phyloP scores from a whole-genome alignment of 2,329 filamentous ascomycete genomes.

The Coniochaeta sp. region DNA sequence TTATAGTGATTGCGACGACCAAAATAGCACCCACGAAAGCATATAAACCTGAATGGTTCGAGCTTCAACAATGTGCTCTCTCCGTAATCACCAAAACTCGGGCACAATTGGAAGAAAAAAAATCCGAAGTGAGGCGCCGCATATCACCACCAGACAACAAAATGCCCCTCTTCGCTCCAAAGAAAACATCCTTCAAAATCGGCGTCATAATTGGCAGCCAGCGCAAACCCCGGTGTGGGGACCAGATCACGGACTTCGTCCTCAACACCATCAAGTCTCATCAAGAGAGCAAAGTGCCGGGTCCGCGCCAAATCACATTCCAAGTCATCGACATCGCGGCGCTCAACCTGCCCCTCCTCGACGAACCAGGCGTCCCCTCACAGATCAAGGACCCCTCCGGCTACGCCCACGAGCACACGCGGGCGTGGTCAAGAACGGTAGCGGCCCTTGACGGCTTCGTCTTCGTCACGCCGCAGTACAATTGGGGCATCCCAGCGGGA shows the following conservation, averaged over 20 bases:
- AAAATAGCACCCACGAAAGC: not conserved
- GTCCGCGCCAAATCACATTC: slow-evolving; percentile 6
- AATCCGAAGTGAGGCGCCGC: not conserved
- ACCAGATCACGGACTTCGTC: slow-evolving; percentile 14
- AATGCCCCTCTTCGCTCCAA: not conserved
- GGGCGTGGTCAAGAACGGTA: slow-evolving; percentile 24
- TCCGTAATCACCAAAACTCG: not conserved
- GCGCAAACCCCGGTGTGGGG: slow-evolving; percentile 15
- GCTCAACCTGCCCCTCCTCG: slow-evolving; percentile 25
- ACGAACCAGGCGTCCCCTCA: slow-evolving; percentile 24
- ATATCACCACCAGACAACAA: not conserved
- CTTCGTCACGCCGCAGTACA: slow-evolving; percentile 30
- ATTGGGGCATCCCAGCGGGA: slow-evolving; percentile 37
- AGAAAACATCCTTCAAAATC: slow-evolving; percentile 9
- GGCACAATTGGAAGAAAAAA: not conserved
- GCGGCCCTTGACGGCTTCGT: slow-evolving; percentile 22
- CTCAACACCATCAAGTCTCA: slow-evolving; percentile 9
- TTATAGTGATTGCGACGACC: not conserved
- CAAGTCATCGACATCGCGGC: slow-evolving; percentile 20
- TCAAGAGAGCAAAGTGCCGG: not conserved
- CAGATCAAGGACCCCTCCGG: slow-evolving; percentile 17
- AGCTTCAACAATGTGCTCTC: not conserved
- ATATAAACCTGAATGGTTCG: not conserved
- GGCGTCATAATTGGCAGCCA: slow-evolving; percentile 18
- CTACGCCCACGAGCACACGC: slow-evolving; percentile 24